These are phyloP conservation scores for Mallotus japonicus DNA, from an alignment of 441 rosid species.

Conservation along the genomic window DNA sequence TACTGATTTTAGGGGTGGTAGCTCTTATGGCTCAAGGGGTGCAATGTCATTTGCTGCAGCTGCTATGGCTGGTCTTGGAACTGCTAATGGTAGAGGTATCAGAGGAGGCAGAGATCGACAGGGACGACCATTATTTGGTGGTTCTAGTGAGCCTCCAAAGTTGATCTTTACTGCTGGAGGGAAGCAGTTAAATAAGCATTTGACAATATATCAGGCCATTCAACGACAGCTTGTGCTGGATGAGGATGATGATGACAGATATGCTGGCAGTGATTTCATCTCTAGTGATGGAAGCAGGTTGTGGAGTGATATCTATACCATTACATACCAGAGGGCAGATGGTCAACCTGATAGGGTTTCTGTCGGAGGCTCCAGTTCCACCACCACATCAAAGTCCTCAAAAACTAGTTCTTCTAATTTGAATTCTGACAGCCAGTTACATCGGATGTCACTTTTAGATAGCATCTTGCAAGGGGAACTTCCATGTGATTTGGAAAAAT, in stretches of 20 bases:
- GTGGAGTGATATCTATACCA: slow-evolving; percentile 89
- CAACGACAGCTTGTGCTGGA: slow-evolving; percentile 87
- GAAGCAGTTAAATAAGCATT: slow-evolving; percentile 88
- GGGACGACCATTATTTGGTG: slow-evolving; percentile 70
- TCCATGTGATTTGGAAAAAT: slow-evolving; percentile 95
- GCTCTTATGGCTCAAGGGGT: slow-evolving; percentile 84
- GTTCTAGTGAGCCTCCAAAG: slow-evolving; percentile 78
- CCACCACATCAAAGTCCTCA: slow-evolving; percentile 48
- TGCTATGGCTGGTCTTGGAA: slow-evolving; percentile 97
- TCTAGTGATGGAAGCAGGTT: slow-evolving; percentile 93
- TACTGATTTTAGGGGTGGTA: slow-evolving; percentile 66
- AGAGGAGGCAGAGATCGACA: slow-evolving; percentile 93
- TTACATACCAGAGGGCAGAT: slow-evolving; percentile 88
- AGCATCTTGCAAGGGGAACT: slow-evolving; percentile 94
- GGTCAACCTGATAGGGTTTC: slow-evolving; percentile 67
- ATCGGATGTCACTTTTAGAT: slow-evolving; percentile 73
- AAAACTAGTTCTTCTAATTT: slow-evolving; percentile 56
- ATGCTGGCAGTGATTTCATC: slow-evolving; percentile 71
- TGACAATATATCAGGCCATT: slow-evolving; percentile 98
- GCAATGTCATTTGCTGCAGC: slow-evolving; percentile 98
- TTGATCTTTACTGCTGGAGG: slow-evolving; percentile 84
- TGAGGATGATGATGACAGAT: slow-evolving; percentile 94
- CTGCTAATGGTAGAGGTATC: slow-evolving; percentile 90
- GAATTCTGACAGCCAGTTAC: slow-evolving; percentile 49
- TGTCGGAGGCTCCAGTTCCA: slow-evolving; percentile 58